phyloP scores from a whole-genome alignment of 768 basidiomycete genomes.

The Boletus vinaceobasis region DNA sequence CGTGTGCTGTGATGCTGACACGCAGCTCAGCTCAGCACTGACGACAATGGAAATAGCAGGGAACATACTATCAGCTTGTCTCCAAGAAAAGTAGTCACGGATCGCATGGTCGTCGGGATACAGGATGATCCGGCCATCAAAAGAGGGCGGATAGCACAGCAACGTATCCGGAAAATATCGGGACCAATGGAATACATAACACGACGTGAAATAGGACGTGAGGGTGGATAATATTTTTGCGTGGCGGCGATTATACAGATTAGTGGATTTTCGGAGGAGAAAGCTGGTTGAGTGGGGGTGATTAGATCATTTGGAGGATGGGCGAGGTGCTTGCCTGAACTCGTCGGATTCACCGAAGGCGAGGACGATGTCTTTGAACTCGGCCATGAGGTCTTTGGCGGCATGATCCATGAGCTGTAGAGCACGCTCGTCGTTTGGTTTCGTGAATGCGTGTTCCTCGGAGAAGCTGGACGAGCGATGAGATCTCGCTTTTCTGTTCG shows the following conservation, averaged over 20 bases:
- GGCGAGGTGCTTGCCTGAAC: slow-evolving; percentile 61
- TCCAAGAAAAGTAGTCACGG: slow-evolving; percentile 93
- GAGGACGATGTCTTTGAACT: slow-evolving; percentile 78
- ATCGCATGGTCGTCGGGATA: slow-evolving; percentile 75
- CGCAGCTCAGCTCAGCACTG: slow-evolving; percentile 15
- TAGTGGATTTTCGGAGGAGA: slow-evolving; percentile 69
- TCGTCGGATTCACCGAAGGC: slow-evolving; percentile 98
- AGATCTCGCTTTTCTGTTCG: not conserved
- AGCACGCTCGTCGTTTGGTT: slow-evolving; percentile 90
- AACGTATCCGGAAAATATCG: slow-evolving; percentile 70
- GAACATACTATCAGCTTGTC: slow-evolving; percentile 88
- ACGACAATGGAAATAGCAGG: not conserved
- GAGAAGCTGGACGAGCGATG: slow-evolving; percentile 59
- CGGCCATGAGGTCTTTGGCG: slow-evolving; percentile 75
- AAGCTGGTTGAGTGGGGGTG: slow-evolving; percentile 53
- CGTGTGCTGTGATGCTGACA: slow-evolving; percentile 64
- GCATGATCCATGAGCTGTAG: slow-evolving; percentile 91
- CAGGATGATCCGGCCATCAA: slow-evolving; percentile 83
- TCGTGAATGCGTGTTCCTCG: slow-evolving; percentile 74
- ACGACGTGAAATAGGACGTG: slow-evolving; percentile 86
- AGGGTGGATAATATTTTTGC: slow-evolving; percentile 85
- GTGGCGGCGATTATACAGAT: slow-evolving; percentile 79
- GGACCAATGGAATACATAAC: slow-evolving; percentile 85
- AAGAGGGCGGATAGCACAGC: slow-evolving; percentile 82
- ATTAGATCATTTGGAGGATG: not conserved